These are phyloP conservation scores for Fusarium agapanthi DNA, from an alignment of 2,329 filamentous ascomycete genomes.

Conservation along the genomic window DNA sequence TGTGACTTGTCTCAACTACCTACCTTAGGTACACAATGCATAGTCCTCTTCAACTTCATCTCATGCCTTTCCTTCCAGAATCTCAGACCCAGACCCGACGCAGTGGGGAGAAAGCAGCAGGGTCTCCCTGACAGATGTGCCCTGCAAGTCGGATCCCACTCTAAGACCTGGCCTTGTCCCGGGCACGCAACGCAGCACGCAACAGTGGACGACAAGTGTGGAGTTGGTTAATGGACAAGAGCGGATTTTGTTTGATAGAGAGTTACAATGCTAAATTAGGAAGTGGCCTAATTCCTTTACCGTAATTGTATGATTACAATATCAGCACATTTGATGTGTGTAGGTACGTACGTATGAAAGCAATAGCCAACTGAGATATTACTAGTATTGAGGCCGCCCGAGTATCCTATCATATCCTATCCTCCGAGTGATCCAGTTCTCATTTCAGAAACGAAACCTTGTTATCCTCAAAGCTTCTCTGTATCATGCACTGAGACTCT, in stretches of 20 bases:
- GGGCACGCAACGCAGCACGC: conserved; percentile 30
- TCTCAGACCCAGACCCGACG: conserved; percentile 2
- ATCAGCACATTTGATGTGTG: neutral
- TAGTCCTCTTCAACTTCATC: neutral
- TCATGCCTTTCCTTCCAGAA: neutral
- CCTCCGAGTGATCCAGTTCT: neutral
- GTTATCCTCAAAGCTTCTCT: neutral
- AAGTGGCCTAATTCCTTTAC: neutral
- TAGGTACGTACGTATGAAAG: neutral
- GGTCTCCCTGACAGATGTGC: neutral
- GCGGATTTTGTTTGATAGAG: conserved; percentile 12
- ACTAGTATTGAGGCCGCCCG: neutral
- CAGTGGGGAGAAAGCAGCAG: conserved; percentile 7
- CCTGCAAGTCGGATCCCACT: conserved; percentile 10
- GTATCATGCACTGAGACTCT: neutral
- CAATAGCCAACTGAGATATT: conserved; percentile 9
- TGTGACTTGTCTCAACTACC: neutral
- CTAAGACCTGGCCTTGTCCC: neutral
- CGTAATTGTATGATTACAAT: neutral
- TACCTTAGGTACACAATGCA: neutral
- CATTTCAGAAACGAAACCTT: neutral
- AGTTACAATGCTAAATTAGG: conserved; percentile 6
- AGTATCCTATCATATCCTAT: neutral
- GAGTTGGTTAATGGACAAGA: conserved; percentile 5
- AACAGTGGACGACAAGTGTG: conserved; percentile 19